A percentile compares a stretch with the other conserved stretches of the same genome.
Evolutionary conservation across 768 basidiomycete genomes (phyloP).

Genomic region (Cantharellus anzutake): DNA sequence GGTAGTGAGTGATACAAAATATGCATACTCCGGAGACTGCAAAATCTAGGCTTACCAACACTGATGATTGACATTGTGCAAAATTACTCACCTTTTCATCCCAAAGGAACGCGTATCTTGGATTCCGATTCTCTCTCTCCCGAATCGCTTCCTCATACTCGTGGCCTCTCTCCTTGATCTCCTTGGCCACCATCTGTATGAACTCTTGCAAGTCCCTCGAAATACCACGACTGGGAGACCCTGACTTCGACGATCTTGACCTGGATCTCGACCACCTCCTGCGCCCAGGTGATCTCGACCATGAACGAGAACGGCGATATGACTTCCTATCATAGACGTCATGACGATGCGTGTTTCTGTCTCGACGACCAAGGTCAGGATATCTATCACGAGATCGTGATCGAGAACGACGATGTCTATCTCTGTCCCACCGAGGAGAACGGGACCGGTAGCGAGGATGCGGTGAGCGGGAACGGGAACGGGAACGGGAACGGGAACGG

Average conservation of each 20-base stretch:
- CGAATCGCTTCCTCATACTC: conserved; percentile 57
- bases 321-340: conserved; percentile 16
- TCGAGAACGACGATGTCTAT: conserved; percentile 18
- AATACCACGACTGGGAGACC: background rate
- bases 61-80: background rate
- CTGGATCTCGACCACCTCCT: conserved; percentile 9
- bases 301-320: conserved; percentile 16
- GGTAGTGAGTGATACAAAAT: background rate
- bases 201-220: conserved; percentile 49
- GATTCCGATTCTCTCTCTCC: conserved; percentile 60
- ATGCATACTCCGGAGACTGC: background rate
- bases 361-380: background rate
- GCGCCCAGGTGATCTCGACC: conserved; percentile 24
- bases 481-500: too few species aligned
- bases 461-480: conserved; percentile 1
- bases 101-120: conserved; percentile 62
- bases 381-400: conserved; percentile 18
- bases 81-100: conserved; percentile 17
- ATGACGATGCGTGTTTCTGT: conserved; percentile 16
- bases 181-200: conserved; percentile 68
- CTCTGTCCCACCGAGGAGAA: conserved; percentile 13
- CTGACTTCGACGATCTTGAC: conserved; percentile 9
- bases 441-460: conserved; percentile 11
- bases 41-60: background rate
- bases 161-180: conserved; percentile 62